These are phyloP conservation scores for Trichoderma sp. DNA, from an alignment of 2,329 filamentous ascomycete genomes.

Conservation along the genomic window DNA sequence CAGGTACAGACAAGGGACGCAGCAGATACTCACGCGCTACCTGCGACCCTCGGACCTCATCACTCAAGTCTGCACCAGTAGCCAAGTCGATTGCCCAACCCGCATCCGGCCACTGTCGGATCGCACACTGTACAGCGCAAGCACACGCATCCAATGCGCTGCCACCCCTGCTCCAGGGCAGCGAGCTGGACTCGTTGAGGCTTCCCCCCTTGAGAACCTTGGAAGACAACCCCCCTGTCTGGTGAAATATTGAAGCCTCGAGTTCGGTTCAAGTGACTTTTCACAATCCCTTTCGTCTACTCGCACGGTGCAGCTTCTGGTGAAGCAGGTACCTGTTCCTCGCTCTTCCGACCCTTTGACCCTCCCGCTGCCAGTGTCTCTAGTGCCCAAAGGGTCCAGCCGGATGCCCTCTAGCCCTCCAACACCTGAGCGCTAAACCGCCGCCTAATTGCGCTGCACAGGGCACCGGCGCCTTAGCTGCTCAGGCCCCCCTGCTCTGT, in stretches of 20 bases:
- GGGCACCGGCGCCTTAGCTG: no score
- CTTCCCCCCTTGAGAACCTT: not conserved
- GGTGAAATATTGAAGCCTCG: slow-evolving; percentile 5
- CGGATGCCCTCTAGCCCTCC: not conserved
- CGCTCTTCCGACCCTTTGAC: slow-evolving; percentile 8
- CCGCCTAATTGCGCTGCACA: not conserved
- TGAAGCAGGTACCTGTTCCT: not conserved
- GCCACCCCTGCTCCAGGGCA: slow-evolving; percentile 22
- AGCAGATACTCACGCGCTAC: slow-evolving; percentile 8
- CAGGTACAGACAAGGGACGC: not conserved
- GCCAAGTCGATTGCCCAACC: not conserved
- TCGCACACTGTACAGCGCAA: not conserved
- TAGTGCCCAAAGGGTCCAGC: slow-evolving; percentile 27
- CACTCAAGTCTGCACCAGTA: no score
- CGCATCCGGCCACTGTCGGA: slow-evolving; percentile 3
- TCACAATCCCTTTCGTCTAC: not conserved
- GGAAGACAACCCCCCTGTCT: not conserved
- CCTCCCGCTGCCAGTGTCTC: slow-evolving; percentile 24
- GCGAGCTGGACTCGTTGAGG: not conserved
- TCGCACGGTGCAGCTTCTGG: slow-evolving; percentile 10
- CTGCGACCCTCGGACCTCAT: not conserved
- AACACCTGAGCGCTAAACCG: not conserved
- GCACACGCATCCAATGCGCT: not conserved
- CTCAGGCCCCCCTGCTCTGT: slow-evolving; percentile 4
- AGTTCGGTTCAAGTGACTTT: not conserved